Evolutionary conservation across 2,329 filamentous ascomycete species (phyloP), one percentile per base, ranked within the genome.

Genomic region (Colletotrichum orbiculare): DNA sequence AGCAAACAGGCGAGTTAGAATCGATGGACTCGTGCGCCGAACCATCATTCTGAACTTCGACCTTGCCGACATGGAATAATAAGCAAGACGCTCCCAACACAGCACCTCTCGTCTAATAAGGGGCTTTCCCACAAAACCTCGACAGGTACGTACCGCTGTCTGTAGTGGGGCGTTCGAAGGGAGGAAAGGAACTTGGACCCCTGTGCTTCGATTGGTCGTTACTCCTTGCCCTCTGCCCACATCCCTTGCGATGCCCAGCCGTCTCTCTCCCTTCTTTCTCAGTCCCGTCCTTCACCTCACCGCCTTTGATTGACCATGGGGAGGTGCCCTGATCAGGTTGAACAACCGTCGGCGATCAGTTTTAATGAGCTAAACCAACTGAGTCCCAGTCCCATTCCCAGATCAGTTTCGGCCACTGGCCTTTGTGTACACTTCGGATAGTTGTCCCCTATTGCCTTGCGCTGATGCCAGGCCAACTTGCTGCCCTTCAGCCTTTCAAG

Each of bases 231-330:
- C 35, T 12, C 34, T 47, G 15, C 17, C 56, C 61, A 50, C 59
- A 62, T 45, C 58, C 58, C 58, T 66, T 63, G 33, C 52, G 50
- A 56, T 25, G 54, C 45, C 13, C 49, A 41, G 15, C 58, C 17
- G 34, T 39, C 35, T 2, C 48, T 34, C 34, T 60, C 25, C 12
- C 33, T 39, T 47, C 17, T 54, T 25, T 56, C 34, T 47, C 8
- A 11, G 33, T 42, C n/a, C 35, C 37, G 33, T 42, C n/a, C 35
- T 38, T 54, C 41, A 25, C 38, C 25, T 66, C 63, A 66, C 63
- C 63, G 63, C 63, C 52, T 57, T 66, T 45, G 58, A 66, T 45
- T 46, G 13, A 11, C 6, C 12, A 6, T 43, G 42, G 15, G 42
- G 42, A 15, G 13, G 15, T 43, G 6, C 42, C 42, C 13, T n/a